These are phyloP conservation scores for Cyclotella kingstonii DNA, from an alignment of 108 stramenopile species.

Conservation along the genomic window DNA sequence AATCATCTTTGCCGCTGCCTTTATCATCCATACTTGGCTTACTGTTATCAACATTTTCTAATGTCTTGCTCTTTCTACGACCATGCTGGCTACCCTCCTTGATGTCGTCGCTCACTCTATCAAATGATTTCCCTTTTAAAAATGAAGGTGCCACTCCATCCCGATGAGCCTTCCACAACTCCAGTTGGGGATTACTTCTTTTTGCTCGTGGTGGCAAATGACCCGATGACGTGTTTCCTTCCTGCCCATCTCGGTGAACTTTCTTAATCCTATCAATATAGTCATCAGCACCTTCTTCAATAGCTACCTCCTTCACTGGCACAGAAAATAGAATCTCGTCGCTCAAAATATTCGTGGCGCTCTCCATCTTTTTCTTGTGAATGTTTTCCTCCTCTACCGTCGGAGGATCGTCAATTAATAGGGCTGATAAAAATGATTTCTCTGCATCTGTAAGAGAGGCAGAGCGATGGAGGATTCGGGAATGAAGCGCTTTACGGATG, in stretches of 20 bases:
- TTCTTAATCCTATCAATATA: neutral
- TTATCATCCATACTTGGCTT: neutral
- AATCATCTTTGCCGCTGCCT: constrained; percentile 2
- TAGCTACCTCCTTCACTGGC: neutral
- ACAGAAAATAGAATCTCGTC: constrained; percentile 40
- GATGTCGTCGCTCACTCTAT: constrained; percentile 3
- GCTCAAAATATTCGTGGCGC: constrained; percentile 9
- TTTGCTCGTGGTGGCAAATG: neutral
- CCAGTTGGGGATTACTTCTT: constrained; percentile 5
- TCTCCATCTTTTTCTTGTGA: constrained; percentile 16
- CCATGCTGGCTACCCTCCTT: neutral
- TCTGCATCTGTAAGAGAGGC: constrained; percentile 28
- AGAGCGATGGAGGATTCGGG: constrained; percentile 2
- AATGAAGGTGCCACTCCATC: constrained; percentile 20
- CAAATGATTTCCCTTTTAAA: constrained; percentile 7
- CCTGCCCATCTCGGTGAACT: neutral
- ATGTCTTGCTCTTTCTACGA: neutral
- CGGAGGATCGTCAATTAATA: constrained; percentile 17
- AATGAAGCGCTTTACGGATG: constrained; percentile 7
- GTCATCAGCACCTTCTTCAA: neutral
- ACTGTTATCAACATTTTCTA: neutral
- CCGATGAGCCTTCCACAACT: constrained; percentile 34
- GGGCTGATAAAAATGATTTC: constrained; percentile 16
- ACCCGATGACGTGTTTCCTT: neutral
- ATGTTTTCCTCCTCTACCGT: neutral